phyloP scores from a whole-genome alignment of 306 rosid species.

The Ammopiptanthus mongolicus region DNA sequence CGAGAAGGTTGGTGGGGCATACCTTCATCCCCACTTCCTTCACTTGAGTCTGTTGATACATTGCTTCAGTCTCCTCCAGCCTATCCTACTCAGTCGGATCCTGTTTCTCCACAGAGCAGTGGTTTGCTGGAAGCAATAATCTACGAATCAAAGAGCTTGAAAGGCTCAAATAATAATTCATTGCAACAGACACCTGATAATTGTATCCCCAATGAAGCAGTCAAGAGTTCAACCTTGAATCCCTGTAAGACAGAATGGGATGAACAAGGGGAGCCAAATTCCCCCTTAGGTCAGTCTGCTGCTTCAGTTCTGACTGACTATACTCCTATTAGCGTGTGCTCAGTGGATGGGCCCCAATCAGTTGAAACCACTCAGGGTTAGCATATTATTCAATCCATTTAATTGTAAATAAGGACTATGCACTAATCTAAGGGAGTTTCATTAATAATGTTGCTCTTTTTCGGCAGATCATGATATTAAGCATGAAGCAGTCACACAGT shows the following conservation, averaged over 20 bases:
- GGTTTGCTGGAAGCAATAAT: conserved; percentile 54
- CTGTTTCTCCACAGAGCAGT: conserved; percentile 36
- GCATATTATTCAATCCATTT: not conserved
- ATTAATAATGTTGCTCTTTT: not conserved
- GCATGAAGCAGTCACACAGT: conserved; percentile 30
- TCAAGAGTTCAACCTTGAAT: conserved; percentile 33
- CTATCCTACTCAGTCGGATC: conserved; percentile 29
- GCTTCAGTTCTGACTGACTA: conserved; percentile 44
- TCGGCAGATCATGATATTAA: conserved; percentile 36
- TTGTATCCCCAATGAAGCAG: conserved; percentile 26
- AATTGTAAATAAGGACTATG: not conserved
- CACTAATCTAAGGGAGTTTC: not conserved
- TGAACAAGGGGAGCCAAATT: conserved; percentile 34
- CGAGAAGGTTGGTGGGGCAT: conserved; percentile 55
- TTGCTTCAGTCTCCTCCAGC: conserved; percentile 47
- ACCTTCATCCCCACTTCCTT: conserved; percentile 38
- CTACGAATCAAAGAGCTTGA: conserved; percentile 24
- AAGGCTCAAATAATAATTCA: conserved; percentile 30
- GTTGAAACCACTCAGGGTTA: conserved; percentile 48
- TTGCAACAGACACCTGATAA: conserved; percentile 31
- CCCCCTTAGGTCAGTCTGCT: conserved; percentile 52
- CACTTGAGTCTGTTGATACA: conserved; percentile 50
- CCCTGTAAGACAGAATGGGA: conserved; percentile 33
- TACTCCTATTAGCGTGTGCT: conserved; percentile 48
- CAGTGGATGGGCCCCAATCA: conserved; percentile 38